A percentile compares a stretch with the other conserved stretches of the same genome.
Conservation (phyloP, 2,329 filamentous ascomycete genomes). For the Fusarium sp. region DNA sequence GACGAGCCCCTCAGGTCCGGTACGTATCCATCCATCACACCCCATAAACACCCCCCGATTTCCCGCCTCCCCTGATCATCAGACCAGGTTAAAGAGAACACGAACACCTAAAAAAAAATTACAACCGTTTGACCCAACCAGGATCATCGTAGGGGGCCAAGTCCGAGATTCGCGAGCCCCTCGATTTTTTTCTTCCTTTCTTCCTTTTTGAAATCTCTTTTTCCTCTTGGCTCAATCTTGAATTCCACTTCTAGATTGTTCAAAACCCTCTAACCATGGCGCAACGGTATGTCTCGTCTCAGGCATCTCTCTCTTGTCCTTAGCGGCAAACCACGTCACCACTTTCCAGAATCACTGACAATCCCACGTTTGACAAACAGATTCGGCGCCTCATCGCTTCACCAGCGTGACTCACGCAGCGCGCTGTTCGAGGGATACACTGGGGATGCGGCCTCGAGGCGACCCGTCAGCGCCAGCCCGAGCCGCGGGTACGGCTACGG, state of each 20-base stretch:
- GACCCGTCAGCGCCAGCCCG: constrained; percentile 60
- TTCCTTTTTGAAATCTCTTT: background rate
- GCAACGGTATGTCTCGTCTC: constrained; percentile 48
- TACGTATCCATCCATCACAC: constrained; percentile 13
- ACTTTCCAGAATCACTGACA: constrained; percentile 13
- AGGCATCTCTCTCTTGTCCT: background rate
- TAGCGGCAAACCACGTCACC: constrained; percentile 15
- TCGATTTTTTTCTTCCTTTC: constrained; percentile 14
- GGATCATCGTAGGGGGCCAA: constrained; percentile 37
- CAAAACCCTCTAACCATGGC: constrained; percentile 44
- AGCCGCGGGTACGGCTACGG: constrained; percentile 64
- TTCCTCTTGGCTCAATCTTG: background rate
- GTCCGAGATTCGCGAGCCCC: constrained; percentile 37
- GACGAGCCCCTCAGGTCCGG: constrained; percentile 23
- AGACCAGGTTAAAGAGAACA: constrained; percentile 31
- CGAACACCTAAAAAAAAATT: constrained; percentile 40
- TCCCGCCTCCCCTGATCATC: constrained; percentile 23
- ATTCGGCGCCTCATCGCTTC: constrained; percentile 75
- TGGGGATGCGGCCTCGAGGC: constrained; percentile 53
- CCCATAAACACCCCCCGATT: background rate
- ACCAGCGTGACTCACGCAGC: constrained; percentile 79
- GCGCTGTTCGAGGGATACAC: constrained; percentile 82
- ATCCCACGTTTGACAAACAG: constrained; percentile 52
- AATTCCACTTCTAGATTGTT: background rate
- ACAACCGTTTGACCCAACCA: constrained; percentile 22